Percentiles rank a stretch among this genome's conserved stretches.
phyloP scores from a whole-genome alignment of 352 stramenopile species.

The Phytophthora cryptogea region DNA sequence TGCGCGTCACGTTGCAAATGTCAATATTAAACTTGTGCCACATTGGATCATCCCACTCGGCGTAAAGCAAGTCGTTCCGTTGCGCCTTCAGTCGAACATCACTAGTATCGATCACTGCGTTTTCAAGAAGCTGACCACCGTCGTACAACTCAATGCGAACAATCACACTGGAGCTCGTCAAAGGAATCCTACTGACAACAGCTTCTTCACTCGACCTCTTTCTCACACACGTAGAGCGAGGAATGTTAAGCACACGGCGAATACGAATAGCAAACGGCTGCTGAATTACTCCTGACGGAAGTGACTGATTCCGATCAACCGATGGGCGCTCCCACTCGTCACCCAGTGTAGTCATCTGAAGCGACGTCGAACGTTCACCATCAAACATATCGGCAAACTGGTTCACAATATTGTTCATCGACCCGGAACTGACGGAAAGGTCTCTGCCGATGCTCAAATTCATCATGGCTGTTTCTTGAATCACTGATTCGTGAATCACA shows the following conservation, averaged over 20 bases:
- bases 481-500: conserved; percentile 85
- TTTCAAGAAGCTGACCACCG: conserved; percentile 70
- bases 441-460: conserved; percentile 78
- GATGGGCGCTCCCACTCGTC: conserved; percentile 71
- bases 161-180: conserved; percentile 70
- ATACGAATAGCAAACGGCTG: conserved; percentile 76
- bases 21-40: conserved; percentile 85
- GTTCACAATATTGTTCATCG: conserved; percentile 43
- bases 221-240: conserved; percentile 62
- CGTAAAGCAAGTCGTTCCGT: conserved; percentile 70
- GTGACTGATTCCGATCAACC: conserved; percentile 33
- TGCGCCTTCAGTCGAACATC: conserved; percentile 79
- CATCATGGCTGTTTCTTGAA: conserved; percentile 81
- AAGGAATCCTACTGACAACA: conserved; percentile 43
- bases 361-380: conserved; percentile 52
- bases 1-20: conserved; percentile 67
- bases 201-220: conserved; percentile 79
- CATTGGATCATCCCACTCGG: conserved; percentile 70
- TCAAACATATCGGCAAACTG: conserved; percentile 68
- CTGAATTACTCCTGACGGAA: conserved; percentile 62
- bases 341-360: conserved; percentile 76
- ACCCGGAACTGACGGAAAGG: conserved; percentile 40
- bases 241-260: conserved; percentile 84
- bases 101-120: conserved; percentile 64
- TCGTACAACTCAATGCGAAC: conserved; percentile 83